These are phyloP conservation scores for Anastatica hierochuntica DNA, from an alignment of 345 rosid genomes.

Conservation along the genomic window DNA sequence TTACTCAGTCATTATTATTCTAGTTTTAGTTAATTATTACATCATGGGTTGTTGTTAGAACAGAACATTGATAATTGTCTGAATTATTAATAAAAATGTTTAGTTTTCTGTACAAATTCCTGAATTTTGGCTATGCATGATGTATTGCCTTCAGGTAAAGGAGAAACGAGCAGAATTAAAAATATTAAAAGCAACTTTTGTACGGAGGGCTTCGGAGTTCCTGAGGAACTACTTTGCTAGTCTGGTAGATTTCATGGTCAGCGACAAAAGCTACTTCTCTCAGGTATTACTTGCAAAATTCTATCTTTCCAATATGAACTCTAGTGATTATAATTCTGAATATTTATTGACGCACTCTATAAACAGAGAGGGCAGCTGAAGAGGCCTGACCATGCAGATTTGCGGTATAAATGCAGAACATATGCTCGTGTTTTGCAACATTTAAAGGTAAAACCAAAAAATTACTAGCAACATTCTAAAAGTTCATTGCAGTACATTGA, in stretches of 20 bases:
- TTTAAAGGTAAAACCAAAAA: constrained; percentile 47
- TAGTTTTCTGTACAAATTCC: constrained; percentile 2
- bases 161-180: constrained; percentile 72
- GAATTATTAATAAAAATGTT: neutral
- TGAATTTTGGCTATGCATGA: constrained; percentile 10
- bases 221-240: constrained; percentile 77
- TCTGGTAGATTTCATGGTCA: constrained; percentile 90
- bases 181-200: constrained; percentile 60
- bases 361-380: constrained; percentile 83
- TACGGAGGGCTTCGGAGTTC: constrained; percentile 75
- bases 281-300: constrained; percentile 37
- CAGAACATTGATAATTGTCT: constrained; percentile 4
- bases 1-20: neutral
- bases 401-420: constrained; percentile 84
- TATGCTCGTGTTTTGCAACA: constrained; percentile 88
- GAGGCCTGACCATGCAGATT: constrained; percentile 92
- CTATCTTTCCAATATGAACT: neutral
- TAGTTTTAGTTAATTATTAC: neutral
- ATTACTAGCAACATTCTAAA: neutral
- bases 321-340: constrained; percentile 9
- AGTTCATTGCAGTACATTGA: neutral
- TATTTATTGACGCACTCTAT: constrained; percentile 10
- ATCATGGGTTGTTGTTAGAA: neutral
- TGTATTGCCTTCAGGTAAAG: constrained; percentile 40
- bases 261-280: constrained; percentile 86